A percentile compares a stretch with the other conserved stretches of the same genome.
Conservation (phyloP, 2,329 filamentous ascomycete species). For the Trichoderma semiorbis region DNA sequence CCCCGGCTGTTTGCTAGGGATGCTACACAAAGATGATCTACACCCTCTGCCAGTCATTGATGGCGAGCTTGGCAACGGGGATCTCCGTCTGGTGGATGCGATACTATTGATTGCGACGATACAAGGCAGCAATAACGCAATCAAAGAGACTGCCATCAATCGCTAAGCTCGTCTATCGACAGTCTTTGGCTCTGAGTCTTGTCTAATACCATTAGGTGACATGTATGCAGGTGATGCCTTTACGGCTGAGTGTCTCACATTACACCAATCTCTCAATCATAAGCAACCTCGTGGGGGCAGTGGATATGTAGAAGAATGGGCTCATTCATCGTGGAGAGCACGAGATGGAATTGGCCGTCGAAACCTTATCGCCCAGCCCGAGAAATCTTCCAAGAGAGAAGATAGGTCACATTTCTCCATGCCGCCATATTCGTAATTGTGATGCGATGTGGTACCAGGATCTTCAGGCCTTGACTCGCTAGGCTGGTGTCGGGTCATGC, state of each 20-base stretch:
- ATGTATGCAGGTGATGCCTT: background rate
- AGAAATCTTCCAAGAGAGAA: background rate
- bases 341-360: background rate
- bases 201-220: background rate
- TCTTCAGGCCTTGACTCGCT: background rate
- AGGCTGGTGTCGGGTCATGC: background rate
- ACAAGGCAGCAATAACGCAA: conserved; percentile 18
- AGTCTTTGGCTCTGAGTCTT: background rate
- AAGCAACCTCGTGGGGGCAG: background rate
- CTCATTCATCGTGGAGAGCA: background rate
- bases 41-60: background rate
- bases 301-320: background rate
- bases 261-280: background rate
- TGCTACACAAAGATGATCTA: background rate
- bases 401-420: background rate
- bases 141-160: background rate
- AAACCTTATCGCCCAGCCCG: background rate
- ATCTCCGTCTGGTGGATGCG: background rate
- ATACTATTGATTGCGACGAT: conserved; percentile 15
- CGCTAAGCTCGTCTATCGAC: background rate
- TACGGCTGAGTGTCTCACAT: background rate
- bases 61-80: background rate
- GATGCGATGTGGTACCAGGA: conserved; percentile 7
- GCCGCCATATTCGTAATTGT: conserved; percentile 17
- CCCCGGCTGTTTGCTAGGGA: background rate